phyloP scores from a whole-genome alignment of 2,329 filamentous ascomycete genomes.

The Alternaria gaisen region DNA sequence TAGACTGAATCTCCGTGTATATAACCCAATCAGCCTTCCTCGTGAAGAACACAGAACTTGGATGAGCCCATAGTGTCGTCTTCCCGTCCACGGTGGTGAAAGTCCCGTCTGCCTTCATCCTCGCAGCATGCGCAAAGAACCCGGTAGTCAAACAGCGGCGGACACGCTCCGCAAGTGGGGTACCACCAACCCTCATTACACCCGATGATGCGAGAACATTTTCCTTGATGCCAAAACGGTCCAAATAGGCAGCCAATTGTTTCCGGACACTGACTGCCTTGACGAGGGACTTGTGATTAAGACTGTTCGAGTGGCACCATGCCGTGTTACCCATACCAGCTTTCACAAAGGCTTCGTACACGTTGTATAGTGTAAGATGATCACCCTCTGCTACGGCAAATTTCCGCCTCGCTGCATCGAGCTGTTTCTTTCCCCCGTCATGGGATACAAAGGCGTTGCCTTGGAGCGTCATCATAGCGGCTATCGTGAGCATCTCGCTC shows the following conservation, averaged over 20 bases:
- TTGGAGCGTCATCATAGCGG: constrained; percentile 90
- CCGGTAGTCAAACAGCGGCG: constrained; percentile 85
- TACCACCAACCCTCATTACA: constrained; percentile 52
- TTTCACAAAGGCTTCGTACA: constrained; percentile 88
- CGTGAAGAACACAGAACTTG: constrained; percentile 94
- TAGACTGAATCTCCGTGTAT: constrained; percentile 93
- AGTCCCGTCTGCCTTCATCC: constrained; percentile 91
- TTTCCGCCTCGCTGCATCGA: constrained; percentile 77
- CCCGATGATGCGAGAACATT: constrained; percentile 56
- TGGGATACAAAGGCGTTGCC: constrained; percentile 84
- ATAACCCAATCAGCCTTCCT: constrained; percentile 96
- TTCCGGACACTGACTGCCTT: constrained; percentile 85
- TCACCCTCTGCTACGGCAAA: constrained; percentile 95
- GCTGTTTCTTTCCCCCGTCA: constrained; percentile 76
- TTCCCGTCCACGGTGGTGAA: constrained; percentile 86
- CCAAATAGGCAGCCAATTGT: constrained; percentile 86
- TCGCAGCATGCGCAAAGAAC: constrained; percentile 91
- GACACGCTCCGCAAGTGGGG: constrained; percentile 74
- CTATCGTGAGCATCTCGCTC: constrained; percentile 87
- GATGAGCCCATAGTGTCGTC: constrained; percentile 84
- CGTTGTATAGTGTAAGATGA: constrained; percentile 89
- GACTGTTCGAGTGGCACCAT: constrained; percentile 85
- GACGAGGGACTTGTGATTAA: constrained; percentile 86
- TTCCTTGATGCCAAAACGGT: constrained; percentile 77
- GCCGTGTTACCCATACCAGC: constrained; percentile 82